Percentiles rank a stretch among this genome's conserved stretches.
phyloP scores from a whole-genome alignment of 441 rosid species.

The Aleurites moluccanus region DNA sequence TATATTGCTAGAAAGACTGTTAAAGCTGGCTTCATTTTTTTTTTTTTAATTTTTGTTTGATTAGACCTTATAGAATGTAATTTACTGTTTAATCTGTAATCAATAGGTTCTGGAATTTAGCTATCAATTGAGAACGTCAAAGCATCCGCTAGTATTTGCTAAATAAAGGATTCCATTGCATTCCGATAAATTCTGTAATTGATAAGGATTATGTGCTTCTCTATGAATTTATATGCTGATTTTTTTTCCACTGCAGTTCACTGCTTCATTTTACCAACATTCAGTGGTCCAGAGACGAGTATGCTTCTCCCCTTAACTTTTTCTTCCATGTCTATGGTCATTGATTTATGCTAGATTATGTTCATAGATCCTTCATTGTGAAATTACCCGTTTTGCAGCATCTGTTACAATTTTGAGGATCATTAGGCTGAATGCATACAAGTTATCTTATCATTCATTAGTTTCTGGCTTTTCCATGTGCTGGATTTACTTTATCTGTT shows the following conservation, averaged over 20 bases:
- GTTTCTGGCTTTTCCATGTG: conserved; percentile 14
- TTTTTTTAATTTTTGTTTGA: not conserved
- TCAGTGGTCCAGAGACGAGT: conserved; percentile 95
- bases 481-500: not conserved
- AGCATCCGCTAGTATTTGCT: conserved; percentile 7
- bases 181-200: not conserved
- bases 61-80: not conserved
- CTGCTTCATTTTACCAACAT: conserved; percentile 90
- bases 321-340: not conserved
- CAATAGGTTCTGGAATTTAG: not conserved
- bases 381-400: conserved; percentile 1
- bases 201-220: conserved; percentile 3
- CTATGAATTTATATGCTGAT: conserved; percentile 16
- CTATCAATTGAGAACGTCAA: not conserved
- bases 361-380: not conserved
- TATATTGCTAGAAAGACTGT: conserved; percentile 8
- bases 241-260: conserved; percentile 62
- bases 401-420: not conserved
- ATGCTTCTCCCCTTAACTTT: conserved; percentile 30
- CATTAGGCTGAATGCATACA: not conserved
- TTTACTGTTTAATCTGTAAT: not conserved
- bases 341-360: not conserved
- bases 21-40: not conserved
- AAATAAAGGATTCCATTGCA: not conserved
- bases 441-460: not conserved